Percentiles rank a stretch among this genome's conserved stretches.
Conservation (phyloP, 371 early-diverging fungal species). For the Mucor irregularis region DNA sequence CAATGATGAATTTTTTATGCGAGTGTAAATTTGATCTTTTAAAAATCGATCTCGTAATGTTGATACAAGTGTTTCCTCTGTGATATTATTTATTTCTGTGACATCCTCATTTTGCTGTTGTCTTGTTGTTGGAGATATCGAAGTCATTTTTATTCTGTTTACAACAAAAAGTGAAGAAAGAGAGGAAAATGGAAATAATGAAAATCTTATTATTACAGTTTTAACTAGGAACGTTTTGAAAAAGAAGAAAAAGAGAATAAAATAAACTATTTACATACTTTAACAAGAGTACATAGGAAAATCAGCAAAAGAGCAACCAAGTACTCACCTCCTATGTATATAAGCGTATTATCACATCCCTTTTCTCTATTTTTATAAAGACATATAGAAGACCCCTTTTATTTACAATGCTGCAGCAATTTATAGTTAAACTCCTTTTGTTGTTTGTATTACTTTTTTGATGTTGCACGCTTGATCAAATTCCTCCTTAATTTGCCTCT, state of each 20-base stretch:
- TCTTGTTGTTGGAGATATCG: neutral
- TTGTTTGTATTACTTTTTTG: slow-evolving; percentile 4
- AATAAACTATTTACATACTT: too few species aligned
- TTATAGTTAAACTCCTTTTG: neutral
- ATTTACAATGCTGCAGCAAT: neutral
- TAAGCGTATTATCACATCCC: too few species aligned
- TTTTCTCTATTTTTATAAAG: too few species aligned
- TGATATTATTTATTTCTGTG: slow-evolving; percentile 36
- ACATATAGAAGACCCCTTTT: too few species aligned
- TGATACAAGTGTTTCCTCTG: slow-evolving; percentile 53
- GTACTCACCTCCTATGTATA: too few species aligned
- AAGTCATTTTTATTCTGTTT: neutral
- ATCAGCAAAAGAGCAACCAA: too few species aligned
- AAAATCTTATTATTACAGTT: neutral
- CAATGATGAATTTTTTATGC: slow-evolving; percentile 60
- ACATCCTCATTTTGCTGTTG: slow-evolving; percentile 32
- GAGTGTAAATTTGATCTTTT: slow-evolving; percentile 63
- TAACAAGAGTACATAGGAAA: too few species aligned
- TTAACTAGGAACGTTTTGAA: too few species aligned
- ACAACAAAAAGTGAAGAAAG: neutral
- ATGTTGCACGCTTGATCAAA: neutral
- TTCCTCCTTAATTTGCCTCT: slow-evolving; percentile 1
- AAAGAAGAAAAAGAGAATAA: too few species aligned
- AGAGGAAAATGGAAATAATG: neutral
- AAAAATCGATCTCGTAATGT: slow-evolving; percentile 61